Evolutionary conservation across 805 yeast species (phyloP).

Genomic region (Wickerhamiella cacticola): DNA sequence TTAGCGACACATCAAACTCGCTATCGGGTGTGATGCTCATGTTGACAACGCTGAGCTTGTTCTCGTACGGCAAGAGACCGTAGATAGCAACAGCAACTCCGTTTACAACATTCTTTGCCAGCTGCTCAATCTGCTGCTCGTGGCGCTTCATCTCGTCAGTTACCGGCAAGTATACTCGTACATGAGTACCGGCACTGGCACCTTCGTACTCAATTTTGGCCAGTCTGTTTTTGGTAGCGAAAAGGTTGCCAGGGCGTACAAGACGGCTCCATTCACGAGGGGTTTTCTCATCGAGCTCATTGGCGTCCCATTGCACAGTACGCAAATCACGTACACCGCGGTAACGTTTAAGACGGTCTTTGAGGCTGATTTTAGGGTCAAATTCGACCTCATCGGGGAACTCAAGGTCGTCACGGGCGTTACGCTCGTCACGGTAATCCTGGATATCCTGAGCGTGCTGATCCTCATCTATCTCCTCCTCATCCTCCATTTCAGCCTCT

Average conservation of each 20-base stretch:
- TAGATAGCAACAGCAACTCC: conserved; percentile 36
- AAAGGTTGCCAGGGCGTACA: conserved; percentile 61
- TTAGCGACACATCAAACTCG: conserved; percentile 73
- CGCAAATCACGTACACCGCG: conserved; percentile 79
- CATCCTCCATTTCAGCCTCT: conserved; percentile 61
- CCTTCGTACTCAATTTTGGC: conserved; percentile 34
- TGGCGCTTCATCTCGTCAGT: conserved; percentile 9
- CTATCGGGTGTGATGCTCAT: conserved; percentile 80
- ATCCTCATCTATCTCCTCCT: conserved; percentile 49
- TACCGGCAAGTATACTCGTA: conserved; percentile 39
- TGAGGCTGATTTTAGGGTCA: conserved; percentile 61
- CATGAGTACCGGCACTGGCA: conserved; percentile 41
- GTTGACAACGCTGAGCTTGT: conserved; percentile 70
- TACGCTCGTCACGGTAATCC: conserved; percentile 38
- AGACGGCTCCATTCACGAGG: conserved; percentile 73
- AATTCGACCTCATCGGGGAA: conserved; percentile 94
- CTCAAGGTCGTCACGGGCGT: conserved; percentile 79
- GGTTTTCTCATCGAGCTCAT: conserved; percentile 62
- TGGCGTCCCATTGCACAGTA: conserved; percentile 74
- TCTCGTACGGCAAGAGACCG: conserved; percentile 74
- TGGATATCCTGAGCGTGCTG: conserved; percentile 67
- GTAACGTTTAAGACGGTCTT: conserved; percentile 61
- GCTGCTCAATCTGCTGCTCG: background rate
- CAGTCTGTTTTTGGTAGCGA: conserved; percentile 59
- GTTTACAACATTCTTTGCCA: background rate